Base-by-base conservation (phyloP, 2,329 filamentous ascomycete species). In the Tolypocladium tundrense region DNA sequence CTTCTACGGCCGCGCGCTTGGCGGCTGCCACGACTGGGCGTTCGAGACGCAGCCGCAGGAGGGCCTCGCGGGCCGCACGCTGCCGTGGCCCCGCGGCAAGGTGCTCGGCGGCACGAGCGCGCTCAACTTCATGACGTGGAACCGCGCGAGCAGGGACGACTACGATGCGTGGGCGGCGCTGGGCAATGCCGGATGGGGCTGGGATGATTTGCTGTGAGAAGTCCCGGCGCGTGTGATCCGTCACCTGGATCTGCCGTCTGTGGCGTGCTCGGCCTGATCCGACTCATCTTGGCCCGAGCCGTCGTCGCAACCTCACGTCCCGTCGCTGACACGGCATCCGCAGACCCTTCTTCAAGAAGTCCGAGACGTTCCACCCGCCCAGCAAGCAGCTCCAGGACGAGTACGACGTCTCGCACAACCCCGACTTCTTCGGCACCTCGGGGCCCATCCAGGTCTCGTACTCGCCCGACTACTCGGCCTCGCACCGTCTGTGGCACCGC, bases 81-180 rank as follows among this genome's bases (percentile, higher is more conserved):
- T 79, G 27, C 63, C 70, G 11, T 78, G 72, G 71, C 71, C 73
- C 0, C 66, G 76, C 16, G 77, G 77, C 8, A 77, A 71, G 58
- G 78, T 82, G 0, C 74, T 89, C 0, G 87, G 87, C 21, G 87
- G 86, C 8, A 84, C 84, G 8, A 81, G 77, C 19, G 80, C 80
- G 0, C 75, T 86, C 53, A 85, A 86, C 61, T 81, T 79, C 61
- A 80, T 84, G 79, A 79, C 82, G 53, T 77, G 75, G 72, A 75
- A 75, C 56, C 73, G 78, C 39, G 79, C 74, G 8, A 73, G 71
- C 54, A 69, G 65, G 41, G 72, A 72, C 41, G 80, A 83, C 51
- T 79, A 81, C 52, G 78, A 86, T 67, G 75, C 75, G 0, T 87
- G 83, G 83, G 78, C 77, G 53, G 68, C 72, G 37, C 68, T 87